These are phyloP conservation scores for Penicillium expansum DNA, from an alignment of 2,329 filamentous ascomycete genomes.

Conservation along the genomic window DNA sequence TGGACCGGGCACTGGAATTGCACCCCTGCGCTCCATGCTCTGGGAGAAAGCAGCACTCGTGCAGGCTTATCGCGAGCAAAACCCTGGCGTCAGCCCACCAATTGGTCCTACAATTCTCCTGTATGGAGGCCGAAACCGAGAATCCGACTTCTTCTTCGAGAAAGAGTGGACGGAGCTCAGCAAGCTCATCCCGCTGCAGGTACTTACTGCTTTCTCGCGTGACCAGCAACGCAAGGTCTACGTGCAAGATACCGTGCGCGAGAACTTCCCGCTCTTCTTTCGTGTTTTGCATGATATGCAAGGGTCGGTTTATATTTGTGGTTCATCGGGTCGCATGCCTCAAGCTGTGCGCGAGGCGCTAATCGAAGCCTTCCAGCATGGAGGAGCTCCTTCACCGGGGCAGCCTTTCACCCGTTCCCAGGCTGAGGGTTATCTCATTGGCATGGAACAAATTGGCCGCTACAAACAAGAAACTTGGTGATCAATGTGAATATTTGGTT, in stretches of 20 bases:
- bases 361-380: slow-evolving; percentile 56
- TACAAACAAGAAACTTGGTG: slow-evolving; percentile 72
- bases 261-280: slow-evolving; percentile 51
- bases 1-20: slow-evolving; percentile 81
- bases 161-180: slow-evolving; percentile 65
- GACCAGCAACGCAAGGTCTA: slow-evolving; percentile 66
- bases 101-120: slow-evolving; percentile 62
- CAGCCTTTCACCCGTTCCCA: slow-evolving; percentile 40
- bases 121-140: slow-evolving; percentile 75
- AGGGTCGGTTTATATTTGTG: slow-evolving; percentile 54
- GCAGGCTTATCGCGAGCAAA: slow-evolving; percentile 29
- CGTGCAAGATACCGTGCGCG: slow-evolving; percentile 62
- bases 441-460: slow-evolving; percentile 60
- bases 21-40: slow-evolving; percentile 78
- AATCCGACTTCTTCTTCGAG: slow-evolving; percentile 77
- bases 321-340: slow-evolving; percentile 68
- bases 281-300: slow-evolving; percentile 50
- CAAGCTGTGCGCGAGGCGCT: slow-evolving; percentile 66
- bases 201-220: slow-evolving; percentile 67
- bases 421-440: slow-evolving; percentile 56
- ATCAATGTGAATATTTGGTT: neutral
- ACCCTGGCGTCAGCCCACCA: slow-evolving; percentile 27
- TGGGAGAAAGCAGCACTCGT: slow-evolving; percentile 61
- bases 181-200: slow-evolving; percentile 47
- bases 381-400: slow-evolving; percentile 44